Evolutionary conservation across 306 rosid species (phyloP), one percentile per base, ranked within the genome.

Genomic region (Vigna angularis): DNA sequence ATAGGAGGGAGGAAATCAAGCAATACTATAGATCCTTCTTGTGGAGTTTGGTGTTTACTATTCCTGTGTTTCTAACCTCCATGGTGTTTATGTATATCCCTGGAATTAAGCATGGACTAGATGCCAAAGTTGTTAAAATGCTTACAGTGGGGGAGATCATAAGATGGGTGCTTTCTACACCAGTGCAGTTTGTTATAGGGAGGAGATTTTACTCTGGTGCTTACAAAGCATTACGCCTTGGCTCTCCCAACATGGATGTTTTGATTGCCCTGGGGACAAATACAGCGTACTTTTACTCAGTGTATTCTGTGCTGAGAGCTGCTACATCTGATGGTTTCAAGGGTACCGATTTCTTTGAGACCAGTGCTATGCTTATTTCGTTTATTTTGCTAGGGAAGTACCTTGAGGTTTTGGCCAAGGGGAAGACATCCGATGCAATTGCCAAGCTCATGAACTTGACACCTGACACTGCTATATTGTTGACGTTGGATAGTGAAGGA

Each of bases 221-320:
- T 4, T 91, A 90, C 45, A 91, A 91, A 81, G 81, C 98, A 0
- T 66, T 94, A 44, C 89, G 90, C 26, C 87, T 64, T 38, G 96
- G 98, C 52, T 90, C 94, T 3, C 89, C 96, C 14, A 94, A 94
- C 69, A 94, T 94, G 98, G 98, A 94, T 78, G 98, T 94, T 38
- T 72, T 94, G 74, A 89, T 94, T 70, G 93, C 92, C 4, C 68
- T 94, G 81, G 98, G 96, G 74, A 94, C 98, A 80, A 94, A 94
- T 56, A 90, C 94, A 26, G 98, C 98, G 55, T 94, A 94, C 50
- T 91, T 94, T 70, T 94, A 90, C 48, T 94, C 98, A 0, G 96
- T 91, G 4, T 94, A 91, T 72, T 80, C 87, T n/a, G 78, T 91
- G 3, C 34, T 91, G 15, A 94, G 97, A 80, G 86, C 97, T 57